Base-by-base conservation (phyloP, 441 rosid species). In the Biscutella laevigata region DNA sequence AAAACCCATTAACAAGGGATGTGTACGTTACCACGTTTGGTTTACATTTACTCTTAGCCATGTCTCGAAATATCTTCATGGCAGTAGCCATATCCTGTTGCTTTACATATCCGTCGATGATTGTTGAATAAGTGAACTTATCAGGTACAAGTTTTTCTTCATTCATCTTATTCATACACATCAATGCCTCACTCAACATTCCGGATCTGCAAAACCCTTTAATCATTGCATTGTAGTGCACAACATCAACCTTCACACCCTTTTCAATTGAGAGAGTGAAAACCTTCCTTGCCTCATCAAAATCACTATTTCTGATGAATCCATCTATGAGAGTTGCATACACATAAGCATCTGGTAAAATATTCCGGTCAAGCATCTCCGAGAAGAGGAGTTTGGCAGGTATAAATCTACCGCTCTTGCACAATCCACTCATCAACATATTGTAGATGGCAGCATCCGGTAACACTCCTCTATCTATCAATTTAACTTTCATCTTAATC, bases 131-230 rank as follows among this genome's bases (percentile, higher is more conserved):
- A 29, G 98, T 90, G 59, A 84, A 77, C 66, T 57, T 73, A 77
- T 87, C 98, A 3, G 92, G 96, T 32, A 58, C 26, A 56, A 70
- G 77, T 46, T 40, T 52, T 35, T 51, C 73, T 48, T 72, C 47
- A 9, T 49, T 54, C 88, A 84, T 87, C 79, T 57, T 74, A 33
- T 64, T 68, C 53, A 82, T 42, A 24, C 73, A 83, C 17, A 39
- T 27, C 37, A 87, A 51, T 6, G 92, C 94, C 26, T 82, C 82
- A 13, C 59, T 65, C 80, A 87, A 74, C 84, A 59, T 72, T 35
- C 98, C 96, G 3, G 61, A 71, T 71, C 80, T 82, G 71, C 98
- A 83, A 64, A 73, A 87, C 57, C 95, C 92, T 70, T 84, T 90
- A 42, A 90, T 83, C 97, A 84, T 75, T 62, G 81, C 77, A 40